Evolutionary conservation across 345 rosid genomes (phyloP).

Genomic region (Gossypium herbaceum): DNA sequence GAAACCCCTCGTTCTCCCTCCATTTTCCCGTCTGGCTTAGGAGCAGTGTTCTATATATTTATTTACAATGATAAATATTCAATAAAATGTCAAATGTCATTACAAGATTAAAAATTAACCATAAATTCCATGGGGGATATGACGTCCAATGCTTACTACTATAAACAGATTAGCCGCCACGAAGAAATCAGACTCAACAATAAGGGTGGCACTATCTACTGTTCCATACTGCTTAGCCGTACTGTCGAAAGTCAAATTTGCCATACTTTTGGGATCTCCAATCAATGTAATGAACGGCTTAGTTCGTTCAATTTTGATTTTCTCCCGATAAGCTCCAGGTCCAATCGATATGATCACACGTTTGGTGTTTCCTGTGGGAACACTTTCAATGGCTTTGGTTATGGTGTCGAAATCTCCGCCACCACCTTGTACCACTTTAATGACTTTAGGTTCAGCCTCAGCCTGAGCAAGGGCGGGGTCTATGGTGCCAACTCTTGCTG

Average conservation of each 20-base stretch:
- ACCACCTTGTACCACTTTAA: conserved; percentile 38
- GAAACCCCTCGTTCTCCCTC: conserved; percentile 44
- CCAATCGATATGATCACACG: conserved; percentile 53
- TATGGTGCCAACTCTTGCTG: conserved; percentile 20
- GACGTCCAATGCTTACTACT: conserved; percentile 24
- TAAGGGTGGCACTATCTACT: conserved; percentile 56
- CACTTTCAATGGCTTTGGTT: conserved; percentile 44
- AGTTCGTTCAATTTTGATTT: conserved; percentile 39
- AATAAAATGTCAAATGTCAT: not conserved
- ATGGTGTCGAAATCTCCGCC: conserved; percentile 59
- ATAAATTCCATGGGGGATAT: too few species aligned
- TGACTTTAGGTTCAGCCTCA: conserved; percentile 10
- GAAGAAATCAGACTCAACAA: conserved; percentile 56
- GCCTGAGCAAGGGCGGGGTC: conserved; percentile 38
- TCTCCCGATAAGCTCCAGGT: conserved; percentile 50
- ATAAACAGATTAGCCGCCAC: conserved; percentile 49
- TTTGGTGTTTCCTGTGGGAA: conserved; percentile 41
- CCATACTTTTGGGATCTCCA: conserved; percentile 38
- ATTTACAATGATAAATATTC: not conserved
- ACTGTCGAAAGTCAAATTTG: conserved; percentile 35
- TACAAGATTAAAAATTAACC: too few species aligned
- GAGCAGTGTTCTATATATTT: conserved; percentile 38
- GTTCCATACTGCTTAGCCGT: conserved; percentile 57
- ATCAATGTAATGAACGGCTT: conserved; percentile 53
- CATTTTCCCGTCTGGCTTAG: conserved; percentile 33